phyloP scores from a whole-genome alignment of 2,329 filamentous ascomycete species.

The Cordyceps cateniannulata region DNA sequence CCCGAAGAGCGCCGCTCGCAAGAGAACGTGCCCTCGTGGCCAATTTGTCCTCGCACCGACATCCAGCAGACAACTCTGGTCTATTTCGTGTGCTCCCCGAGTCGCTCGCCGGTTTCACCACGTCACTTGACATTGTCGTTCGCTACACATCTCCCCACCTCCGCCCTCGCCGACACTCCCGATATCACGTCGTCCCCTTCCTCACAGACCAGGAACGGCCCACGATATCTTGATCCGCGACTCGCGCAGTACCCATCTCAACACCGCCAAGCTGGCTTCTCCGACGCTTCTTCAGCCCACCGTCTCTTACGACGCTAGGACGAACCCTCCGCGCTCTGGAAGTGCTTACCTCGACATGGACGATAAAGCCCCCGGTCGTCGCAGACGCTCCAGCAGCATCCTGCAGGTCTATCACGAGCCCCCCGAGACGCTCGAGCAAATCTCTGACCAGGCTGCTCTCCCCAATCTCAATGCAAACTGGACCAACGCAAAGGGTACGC shows the following conservation, averaged over 20 bases:
- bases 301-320: conserved; percentile 84
- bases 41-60: background rate
- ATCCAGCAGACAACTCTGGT: background rate
- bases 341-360: conserved; percentile 52
- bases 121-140: background rate
- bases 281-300: conserved; percentile 79
- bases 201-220: background rate
- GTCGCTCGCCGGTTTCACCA: background rate
- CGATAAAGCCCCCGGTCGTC: conserved; percentile 60
- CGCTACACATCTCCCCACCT: background rate
- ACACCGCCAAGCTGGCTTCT: conserved; percentile 95
- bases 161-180: background rate
- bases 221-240: background rate
- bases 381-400: conserved; percentile 95
- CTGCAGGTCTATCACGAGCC: conserved; percentile 91
- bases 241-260: conserved; percentile 28
- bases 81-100: background rate
- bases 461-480: conserved; percentile 97
- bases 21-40: background rate
- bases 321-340: conserved; percentile 59
- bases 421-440: conserved; percentile 91
- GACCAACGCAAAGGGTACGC: conserved; percentile 96
- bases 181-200: background rate
- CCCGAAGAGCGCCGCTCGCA: background rate
- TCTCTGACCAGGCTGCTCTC: conserved; percentile 89